Evolutionary conservation across 768 basidiomycete genomes (phyloP), one percentile per base, ranked within the genome.

Genomic region (Suillus clintonianus): DNA sequence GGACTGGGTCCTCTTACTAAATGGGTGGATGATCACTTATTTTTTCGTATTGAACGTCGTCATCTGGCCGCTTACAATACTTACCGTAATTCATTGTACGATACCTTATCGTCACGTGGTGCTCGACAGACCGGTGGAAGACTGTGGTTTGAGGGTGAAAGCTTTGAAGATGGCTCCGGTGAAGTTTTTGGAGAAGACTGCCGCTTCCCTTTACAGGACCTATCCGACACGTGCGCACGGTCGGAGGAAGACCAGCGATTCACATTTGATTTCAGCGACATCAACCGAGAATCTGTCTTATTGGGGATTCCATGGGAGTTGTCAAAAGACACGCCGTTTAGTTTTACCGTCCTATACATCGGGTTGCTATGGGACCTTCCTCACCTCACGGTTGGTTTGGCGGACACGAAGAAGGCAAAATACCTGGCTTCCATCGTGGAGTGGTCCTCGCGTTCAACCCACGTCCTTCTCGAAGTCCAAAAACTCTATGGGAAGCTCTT

Each of bases 221-320:
- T 43, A 1, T 43, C 42, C 2, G 6, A 4, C 15, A 17, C 6
- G 2, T n/a, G 17, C 0, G 8, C 6, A 0, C 2, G 42, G 2
- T 8, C 2, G 0, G 17, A 8, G 2, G 42, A 8, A 4, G 42
- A 43, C 4, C 0, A 0, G 1, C 2, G 0, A 0, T 43, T 19
- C 6, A 7, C 17, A 1, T 43, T 7, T 6, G 10, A 6, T 9
- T 2, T 43, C 4, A 0, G 8, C 1, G 19, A 43, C 3, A 43
- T 43, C 3, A 7, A 43, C 42, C 2, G 9, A 9, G 0, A 6
- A 2, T 43, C 42, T 0, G 1, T 0, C 2, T 1, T 8, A 1
- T 9, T 43, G 3, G 42, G 42, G 0, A n/a, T 43, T 17, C 42
- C 42, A 9, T 43, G 42, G 42, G 42, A 43, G 19, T 8, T 4